Evolutionary conservation across 805 yeast species (phyloP).

Genomic region (Sugiyamaella floridensis): DNA sequence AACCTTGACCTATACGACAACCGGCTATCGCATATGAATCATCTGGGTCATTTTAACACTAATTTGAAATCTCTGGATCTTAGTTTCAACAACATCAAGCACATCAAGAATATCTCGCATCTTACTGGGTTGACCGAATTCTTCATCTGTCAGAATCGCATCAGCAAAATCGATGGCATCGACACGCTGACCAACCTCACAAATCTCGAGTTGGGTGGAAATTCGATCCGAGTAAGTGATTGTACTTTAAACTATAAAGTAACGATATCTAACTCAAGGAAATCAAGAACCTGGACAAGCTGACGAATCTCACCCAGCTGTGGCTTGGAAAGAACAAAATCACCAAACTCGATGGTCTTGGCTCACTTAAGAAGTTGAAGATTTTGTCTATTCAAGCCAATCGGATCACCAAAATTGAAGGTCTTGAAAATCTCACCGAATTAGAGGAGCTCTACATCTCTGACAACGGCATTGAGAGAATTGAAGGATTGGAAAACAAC

Average conservation of each 20-base stretch:
- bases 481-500: constrained; percentile 74
- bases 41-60: constrained; percentile 47
- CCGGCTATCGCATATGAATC: constrained; percentile 77
- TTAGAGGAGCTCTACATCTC: constrained; percentile 84
- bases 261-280: constrained; percentile 7
- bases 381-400: constrained; percentile 87
- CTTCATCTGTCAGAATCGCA: constrained; percentile 84
- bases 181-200: constrained; percentile 48
- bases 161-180: constrained; percentile 62
- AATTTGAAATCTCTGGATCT: constrained; percentile 63
- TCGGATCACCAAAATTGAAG: constrained; percentile 69
- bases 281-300: constrained; percentile 46
- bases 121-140: constrained; percentile 57
- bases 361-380: constrained; percentile 51
- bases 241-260: constrained; percentile 29
- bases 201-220: constrained; percentile 88
- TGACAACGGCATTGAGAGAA: constrained; percentile 66
- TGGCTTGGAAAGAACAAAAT: constrained; percentile 93
- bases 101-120: constrained; percentile 68
- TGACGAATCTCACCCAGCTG: constrained; percentile 58
- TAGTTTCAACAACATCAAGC: constrained; percentile 82
- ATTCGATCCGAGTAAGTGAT: constrained; percentile 43
- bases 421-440: constrained; percentile 61
- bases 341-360: constrained; percentile 53
- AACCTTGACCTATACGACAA: constrained; percentile 91